Conservation (phyloP, 2,329 filamentous ascomycete genomes). For the Cryphonectria japonica region DNA sequence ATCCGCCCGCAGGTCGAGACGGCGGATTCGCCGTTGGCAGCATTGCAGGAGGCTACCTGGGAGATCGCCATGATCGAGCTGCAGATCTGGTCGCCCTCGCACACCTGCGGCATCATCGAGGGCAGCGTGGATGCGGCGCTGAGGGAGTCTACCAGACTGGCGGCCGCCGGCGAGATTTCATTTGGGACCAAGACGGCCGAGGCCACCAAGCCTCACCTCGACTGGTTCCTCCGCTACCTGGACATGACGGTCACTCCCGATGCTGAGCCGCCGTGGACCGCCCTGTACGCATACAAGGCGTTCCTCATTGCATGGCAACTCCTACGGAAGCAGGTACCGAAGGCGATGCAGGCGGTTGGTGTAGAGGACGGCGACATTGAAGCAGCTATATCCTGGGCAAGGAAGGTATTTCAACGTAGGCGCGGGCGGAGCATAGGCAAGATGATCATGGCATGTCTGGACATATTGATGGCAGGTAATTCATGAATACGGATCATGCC, state of each 20-base stretch:
- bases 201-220: slow-evolving; percentile 42
- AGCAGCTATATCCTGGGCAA: slow-evolving; percentile 39
- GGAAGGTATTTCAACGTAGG: slow-evolving; percentile 38
- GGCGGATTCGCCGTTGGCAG: slow-evolving; percentile 21
- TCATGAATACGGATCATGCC: background rate
- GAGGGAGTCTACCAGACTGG: slow-evolving; percentile 38
- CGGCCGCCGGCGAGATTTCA: slow-evolving; percentile 38
- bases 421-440: slow-evolving; percentile 38
- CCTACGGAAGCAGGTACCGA: slow-evolving; percentile 36
- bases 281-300: slow-evolving; percentile 45
- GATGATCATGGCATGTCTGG: slow-evolving; percentile 39
- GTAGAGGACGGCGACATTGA: slow-evolving; percentile 39
- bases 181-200: slow-evolving; percentile 37
- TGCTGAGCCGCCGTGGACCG: slow-evolving; percentile 44
- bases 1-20: slow-evolving; percentile 32
- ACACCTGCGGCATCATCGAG: slow-evolving; percentile 44
- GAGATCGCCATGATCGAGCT: slow-evolving; percentile 47
- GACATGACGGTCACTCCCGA: slow-evolving; percentile 34
- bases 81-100: slow-evolving; percentile 46
- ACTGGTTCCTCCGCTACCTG: slow-evolving; percentile 45
- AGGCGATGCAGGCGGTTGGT: slow-evolving; percentile 40
- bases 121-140: slow-evolving; percentile 42
- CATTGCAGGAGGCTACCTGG: slow-evolving; percentile 38
- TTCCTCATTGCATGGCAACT: slow-evolving; percentile 47
- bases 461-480: slow-evolving; percentile 30